Evolutionary conservation across 305 asterid genomes (phyloP).

Genomic region (Stenogyne calaminthoides): DNA sequence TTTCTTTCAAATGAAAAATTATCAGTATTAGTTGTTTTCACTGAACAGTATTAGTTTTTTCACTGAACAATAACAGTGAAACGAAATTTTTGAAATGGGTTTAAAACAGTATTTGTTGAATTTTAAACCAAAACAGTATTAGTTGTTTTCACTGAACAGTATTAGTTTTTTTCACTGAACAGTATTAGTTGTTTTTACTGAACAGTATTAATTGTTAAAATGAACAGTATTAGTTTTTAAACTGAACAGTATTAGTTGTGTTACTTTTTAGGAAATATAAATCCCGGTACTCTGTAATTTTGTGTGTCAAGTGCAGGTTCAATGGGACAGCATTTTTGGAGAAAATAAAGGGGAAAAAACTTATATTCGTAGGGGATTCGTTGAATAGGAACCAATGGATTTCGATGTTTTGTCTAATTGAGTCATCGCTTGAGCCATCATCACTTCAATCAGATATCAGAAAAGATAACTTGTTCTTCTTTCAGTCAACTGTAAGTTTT

Average conservation of each 20-base stretch:
- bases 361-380: constrained; percentile 55
- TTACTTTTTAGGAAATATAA: not conserved
- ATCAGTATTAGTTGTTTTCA: too few species aligned
- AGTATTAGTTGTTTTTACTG: too few species aligned
- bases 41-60: too few species aligned
- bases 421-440: constrained; percentile 36
- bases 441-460: constrained; percentile 14
- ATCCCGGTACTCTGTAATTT: not conserved
- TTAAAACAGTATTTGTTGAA: too few species aligned
- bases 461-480: constrained; percentile 31
- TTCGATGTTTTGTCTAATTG: constrained; percentile 52
- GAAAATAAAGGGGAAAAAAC: constrained; percentile 48
- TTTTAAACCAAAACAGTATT: too few species aligned
- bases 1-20: not conserved
- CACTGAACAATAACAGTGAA: too few species aligned
- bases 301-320: constrained; percentile 26
- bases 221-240: too few species aligned
- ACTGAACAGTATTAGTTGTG: too few species aligned
- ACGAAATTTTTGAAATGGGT: too few species aligned
- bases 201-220: too few species aligned
- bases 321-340: constrained; percentile 44
- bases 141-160: too few species aligned
- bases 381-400: constrained; percentile 49
- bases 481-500: constrained; percentile 33
- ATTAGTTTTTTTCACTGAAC: too few species aligned